phyloP scores from a whole-genome alignment of 495 filamentous ascomycete species.

The Annulohypoxylon bovei region DNA sequence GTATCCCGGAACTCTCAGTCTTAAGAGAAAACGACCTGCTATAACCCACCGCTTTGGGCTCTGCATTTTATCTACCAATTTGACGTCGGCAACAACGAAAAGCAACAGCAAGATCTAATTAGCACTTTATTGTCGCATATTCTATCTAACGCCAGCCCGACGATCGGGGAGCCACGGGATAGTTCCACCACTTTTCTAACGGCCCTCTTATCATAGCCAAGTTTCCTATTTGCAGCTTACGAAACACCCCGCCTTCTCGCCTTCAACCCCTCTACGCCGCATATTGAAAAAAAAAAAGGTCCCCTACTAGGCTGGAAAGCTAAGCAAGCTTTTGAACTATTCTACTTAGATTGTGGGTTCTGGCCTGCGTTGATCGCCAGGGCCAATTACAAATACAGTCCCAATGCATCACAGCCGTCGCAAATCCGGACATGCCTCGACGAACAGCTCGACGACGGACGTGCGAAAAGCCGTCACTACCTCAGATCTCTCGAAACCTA shows the following conservation, averaged over 20 bases:
- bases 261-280: constrained; percentile 34
- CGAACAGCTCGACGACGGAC: constrained; percentile 60
- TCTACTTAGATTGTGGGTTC: constrained; percentile 19
- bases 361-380: constrained; percentile 24
- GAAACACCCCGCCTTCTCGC: constrained; percentile 24
- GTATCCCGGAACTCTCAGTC: constrained; percentile 27
- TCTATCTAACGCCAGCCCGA: background rate
- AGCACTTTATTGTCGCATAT: constrained; percentile 9
- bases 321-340: constrained; percentile 8
- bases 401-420: constrained; percentile 61
- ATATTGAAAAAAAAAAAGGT: constrained; percentile 20
- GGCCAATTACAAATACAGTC: constrained; percentile 34
- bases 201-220: constrained; percentile 1
- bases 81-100: constrained; percentile 5
- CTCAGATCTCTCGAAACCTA: constrained; percentile 49
- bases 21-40: constrained; percentile 24
- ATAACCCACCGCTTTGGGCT: constrained; percentile 13
- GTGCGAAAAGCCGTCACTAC: constrained; percentile 55
- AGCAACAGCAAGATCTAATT: constrained; percentile 2
- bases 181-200: constrained; percentile 13
- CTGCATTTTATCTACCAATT: constrained; percentile 20
- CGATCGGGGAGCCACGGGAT: constrained; percentile 17
- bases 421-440: constrained; percentile 59
- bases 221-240: constrained; percentile 17
- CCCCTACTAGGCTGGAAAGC: constrained; percentile 16